phyloP scores from a whole-genome alignment of 2,329 filamentous ascomycete genomes.

The Purpureocillium takamizusanense region DNA sequence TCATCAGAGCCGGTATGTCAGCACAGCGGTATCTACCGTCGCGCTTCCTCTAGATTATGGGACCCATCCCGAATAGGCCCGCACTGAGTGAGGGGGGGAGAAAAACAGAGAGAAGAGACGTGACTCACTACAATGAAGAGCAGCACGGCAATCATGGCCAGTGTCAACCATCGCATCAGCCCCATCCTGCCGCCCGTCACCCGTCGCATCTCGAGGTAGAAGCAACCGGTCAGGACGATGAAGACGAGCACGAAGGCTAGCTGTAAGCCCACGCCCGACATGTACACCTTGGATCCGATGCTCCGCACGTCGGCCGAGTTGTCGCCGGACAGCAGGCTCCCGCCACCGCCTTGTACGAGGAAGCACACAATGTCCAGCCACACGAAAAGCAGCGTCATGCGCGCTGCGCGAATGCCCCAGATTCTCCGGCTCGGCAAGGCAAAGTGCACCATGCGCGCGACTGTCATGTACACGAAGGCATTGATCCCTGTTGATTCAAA shows the following conservation, averaged over 20 bases:
- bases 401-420: constrained; percentile 22
- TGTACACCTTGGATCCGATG: constrained; percentile 28
- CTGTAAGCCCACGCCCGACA: constrained; percentile 27
- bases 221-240: constrained; percentile 21
- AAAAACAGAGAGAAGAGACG: too few species aligned
- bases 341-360: constrained; percentile 32
- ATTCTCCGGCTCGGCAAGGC: constrained; percentile 27
- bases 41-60: too few species aligned
- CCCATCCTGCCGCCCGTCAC: constrained; percentile 14
- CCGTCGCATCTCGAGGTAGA: constrained; percentile 20
- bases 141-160: constrained; percentile 22
- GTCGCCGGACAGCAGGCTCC: constrained; percentile 23
- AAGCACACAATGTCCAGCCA: constrained; percentile 38
- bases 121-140: constrained; percentile 23
- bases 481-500: constrained; percentile 34
- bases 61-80: too few species aligned
- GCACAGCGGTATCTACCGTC: neutral
- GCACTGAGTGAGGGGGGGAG: too few species aligned
- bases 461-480: constrained; percentile 34
- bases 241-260: constrained; percentile 29
- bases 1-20: neutral
- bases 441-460: constrained; percentile 29
- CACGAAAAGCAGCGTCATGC: constrained; percentile 36
- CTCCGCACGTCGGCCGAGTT: constrained; percentile 12
- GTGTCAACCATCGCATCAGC: constrained; percentile 23